phyloP scores from a whole-genome alignment of 495 filamentous ascomycete species.

The Mytilinidion resinicola region DNA sequence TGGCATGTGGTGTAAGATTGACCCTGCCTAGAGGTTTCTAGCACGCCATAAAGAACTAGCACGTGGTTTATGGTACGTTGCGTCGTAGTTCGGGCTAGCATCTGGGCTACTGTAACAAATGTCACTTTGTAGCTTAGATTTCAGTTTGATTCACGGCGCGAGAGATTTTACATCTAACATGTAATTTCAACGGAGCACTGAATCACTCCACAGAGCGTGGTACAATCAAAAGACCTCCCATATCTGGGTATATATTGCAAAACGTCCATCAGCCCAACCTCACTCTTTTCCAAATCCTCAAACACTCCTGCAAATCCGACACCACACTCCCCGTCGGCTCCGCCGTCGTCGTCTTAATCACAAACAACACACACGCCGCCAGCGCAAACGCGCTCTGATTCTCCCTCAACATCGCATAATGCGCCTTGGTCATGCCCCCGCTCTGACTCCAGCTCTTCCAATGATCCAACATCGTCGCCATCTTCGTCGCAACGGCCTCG shows the following conservation, averaged over 20 bases:
- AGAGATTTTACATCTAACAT: no score
- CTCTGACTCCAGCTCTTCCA: slow-evolving; percentile 55
- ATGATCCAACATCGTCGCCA: slow-evolving; percentile 48
- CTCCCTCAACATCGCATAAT: slow-evolving; percentile 42
- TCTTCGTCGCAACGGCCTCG: slow-evolving; percentile 37
- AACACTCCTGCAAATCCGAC: slow-evolving; percentile 56
- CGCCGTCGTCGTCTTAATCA: slow-evolving; percentile 44
- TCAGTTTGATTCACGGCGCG: no score
- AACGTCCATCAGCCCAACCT: slow-evolving; percentile 42
- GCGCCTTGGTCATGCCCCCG: slow-evolving; percentile 51
- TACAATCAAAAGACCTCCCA: neutral
- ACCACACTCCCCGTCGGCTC: slow-evolving; percentile 48
- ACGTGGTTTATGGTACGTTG: no score
- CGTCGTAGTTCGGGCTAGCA: no score
- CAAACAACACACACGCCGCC: slow-evolving; percentile 46
- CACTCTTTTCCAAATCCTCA: slow-evolving; percentile 53
- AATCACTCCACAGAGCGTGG: neutral
- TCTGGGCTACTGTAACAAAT: no score
- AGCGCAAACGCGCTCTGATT: slow-evolving; percentile 45
- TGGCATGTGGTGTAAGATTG: no score
- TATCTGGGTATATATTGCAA: neutral
- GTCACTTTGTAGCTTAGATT: no score
- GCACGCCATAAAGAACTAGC: no score
- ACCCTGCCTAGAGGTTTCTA: no score
- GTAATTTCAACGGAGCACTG: no score